These are phyloP conservation scores for Pogostemon cablin DNA, from an alignment of 257 asterid species.

Conservation along the genomic window DNA sequence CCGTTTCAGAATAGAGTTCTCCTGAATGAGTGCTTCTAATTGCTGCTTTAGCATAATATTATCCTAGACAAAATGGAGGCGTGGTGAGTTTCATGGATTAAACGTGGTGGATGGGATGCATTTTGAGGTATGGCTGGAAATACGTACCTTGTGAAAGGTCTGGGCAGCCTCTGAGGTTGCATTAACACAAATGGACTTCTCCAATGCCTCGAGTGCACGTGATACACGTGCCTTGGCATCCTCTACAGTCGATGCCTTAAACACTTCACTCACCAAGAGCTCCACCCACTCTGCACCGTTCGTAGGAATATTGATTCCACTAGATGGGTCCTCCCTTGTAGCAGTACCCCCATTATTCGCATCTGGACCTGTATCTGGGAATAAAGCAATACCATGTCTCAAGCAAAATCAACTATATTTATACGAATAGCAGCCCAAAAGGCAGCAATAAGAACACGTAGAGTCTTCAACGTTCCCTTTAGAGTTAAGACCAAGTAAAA, in stretches of 20 bases:
- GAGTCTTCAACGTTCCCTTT: background rate
- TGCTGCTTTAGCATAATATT: constrained; percentile 66
- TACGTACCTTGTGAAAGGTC: constrained; percentile 62
- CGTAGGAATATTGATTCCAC: constrained; percentile 42
- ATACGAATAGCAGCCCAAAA: background rate
- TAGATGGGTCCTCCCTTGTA: constrained; percentile 45
- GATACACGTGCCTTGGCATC: constrained; percentile 64
- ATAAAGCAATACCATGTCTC: constrained; percentile 22
- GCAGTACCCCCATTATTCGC: constrained; percentile 46
- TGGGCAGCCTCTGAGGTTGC: constrained; percentile 64
- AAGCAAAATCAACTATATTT: background rate
- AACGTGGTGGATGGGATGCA: background rate
- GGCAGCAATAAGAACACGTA: background rate
- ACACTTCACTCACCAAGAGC: constrained; percentile 57
- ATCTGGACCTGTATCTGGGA: constrained; percentile 36
- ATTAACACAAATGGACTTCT: constrained; percentile 56
- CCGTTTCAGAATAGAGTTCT: constrained; percentile 67
- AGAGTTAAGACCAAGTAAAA: background rate
- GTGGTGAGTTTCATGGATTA: background rate
- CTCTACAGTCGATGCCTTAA: constrained; percentile 47
- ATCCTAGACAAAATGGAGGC: constrained; percentile 48
- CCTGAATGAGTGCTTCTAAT: constrained; percentile 61
- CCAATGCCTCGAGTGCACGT: constrained; percentile 57
- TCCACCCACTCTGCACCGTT: constrained; percentile 71
- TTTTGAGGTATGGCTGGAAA: background rate